phyloP scores from a whole-genome alignment of 2,329 filamentous ascomycete species.

The Alternaria panax region DNA sequence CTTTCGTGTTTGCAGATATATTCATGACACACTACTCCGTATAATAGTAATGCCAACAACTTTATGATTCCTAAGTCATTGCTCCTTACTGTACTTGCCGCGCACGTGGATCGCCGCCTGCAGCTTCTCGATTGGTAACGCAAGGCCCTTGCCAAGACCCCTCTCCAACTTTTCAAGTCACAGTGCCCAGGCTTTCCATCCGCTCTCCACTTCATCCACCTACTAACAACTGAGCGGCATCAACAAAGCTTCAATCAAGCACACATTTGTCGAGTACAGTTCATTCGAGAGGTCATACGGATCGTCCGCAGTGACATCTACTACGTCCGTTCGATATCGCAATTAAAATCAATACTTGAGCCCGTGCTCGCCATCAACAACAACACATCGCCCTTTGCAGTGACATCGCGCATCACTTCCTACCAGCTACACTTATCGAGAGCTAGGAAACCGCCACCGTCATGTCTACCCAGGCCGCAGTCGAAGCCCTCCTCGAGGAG shows the following conservation, averaged over 20 bases:
- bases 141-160: constrained; percentile 11
- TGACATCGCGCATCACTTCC: constrained; percentile 33
- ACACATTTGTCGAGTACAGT: constrained; percentile 20
- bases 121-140: constrained; percentile 1
- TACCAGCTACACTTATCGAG: constrained; percentile 34
- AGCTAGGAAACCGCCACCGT: constrained; percentile 26
- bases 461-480: constrained; percentile 66
- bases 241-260: constrained; percentile 25
- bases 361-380: constrained; percentile 26
- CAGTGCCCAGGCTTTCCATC: constrained; percentile 6
- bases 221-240: constrained; percentile 18
- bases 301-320: constrained; percentile 22
- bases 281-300: constrained; percentile 22
- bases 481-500: constrained; percentile 87
- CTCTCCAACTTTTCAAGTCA: constrained; percentile 14
- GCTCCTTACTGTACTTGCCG: not conserved
- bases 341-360: constrained; percentile 32
- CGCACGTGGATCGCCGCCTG: not conserved
- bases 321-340: constrained; percentile 24
- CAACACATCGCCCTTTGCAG: constrained; percentile 29
- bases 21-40: constrained; percentile 1
- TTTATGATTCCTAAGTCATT: not conserved
- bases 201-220: constrained; percentile 17
- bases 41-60: constrained; percentile 22
- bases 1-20: constrained; percentile 1